A percentile compares a stretch with the other conserved stretches of the same genome.
These are phyloP conservation scores for Botrytis galanthina DNA, from an alignment of 2,329 filamentous ascomycete species.

Conservation along the genomic window DNA sequence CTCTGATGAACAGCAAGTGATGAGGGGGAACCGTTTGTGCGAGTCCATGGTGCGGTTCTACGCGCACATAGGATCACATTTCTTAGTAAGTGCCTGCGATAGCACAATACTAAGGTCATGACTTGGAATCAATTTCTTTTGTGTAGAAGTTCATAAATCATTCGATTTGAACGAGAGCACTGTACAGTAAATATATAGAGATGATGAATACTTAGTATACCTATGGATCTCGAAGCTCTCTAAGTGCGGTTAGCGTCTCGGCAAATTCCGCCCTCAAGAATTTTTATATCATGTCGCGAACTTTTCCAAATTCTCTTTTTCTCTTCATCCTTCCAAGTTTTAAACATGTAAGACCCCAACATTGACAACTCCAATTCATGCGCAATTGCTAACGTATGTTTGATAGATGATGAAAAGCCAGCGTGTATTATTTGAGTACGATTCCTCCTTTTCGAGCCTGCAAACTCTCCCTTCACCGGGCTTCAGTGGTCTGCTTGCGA, in stretches of 20 bases:
- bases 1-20: slow-evolving; percentile 6
- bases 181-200: background rate
- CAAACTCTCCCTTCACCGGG: slow-evolving; percentile 84
- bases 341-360: slow-evolving; percentile 73
- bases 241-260: slow-evolving; percentile 28
- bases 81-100: slow-evolving; percentile 12
- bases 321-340: slow-evolving; percentile 98
- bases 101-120: slow-evolving; percentile 29
- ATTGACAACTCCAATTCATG: slow-evolving; percentile 13
- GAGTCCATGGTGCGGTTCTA: slow-evolving; percentile 5
- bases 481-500: slow-evolving; percentile 80
- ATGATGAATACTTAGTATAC: background rate
- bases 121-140: slow-evolving; percentile 17
- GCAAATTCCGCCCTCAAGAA: slow-evolving; percentile 23
- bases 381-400: slow-evolving; percentile 38
- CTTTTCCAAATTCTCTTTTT: slow-evolving; percentile 41
- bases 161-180: background rate
- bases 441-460: slow-evolving; percentile 62
- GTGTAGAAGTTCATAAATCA: background rate
- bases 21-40: background rate
- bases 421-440: slow-evolving; percentile 88
- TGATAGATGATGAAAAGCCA: slow-evolving; percentile 98
- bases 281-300: slow-evolving; percentile 37
- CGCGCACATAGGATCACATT: background rate
- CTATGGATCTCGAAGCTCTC: slow-evolving; percentile 33